These are phyloP conservation scores for Leptographium radiaticola DNA, from an alignment of 2,329 filamentous ascomycete species.

Conservation along the genomic window DNA sequence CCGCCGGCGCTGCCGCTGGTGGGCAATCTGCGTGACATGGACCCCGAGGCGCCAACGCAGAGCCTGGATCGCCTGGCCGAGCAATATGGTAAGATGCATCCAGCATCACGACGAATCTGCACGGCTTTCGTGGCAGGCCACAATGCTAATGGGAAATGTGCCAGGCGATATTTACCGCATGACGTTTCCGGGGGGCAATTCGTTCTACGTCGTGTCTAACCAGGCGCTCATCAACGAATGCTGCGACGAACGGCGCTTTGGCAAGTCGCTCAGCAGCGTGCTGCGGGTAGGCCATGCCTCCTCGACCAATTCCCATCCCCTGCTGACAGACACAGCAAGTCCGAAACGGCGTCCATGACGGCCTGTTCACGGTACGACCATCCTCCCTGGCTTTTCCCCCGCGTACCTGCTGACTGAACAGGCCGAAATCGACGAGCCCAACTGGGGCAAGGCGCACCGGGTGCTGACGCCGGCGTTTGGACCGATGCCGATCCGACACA, in stretches of 20 bases:
- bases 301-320: background rate
- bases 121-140: no score
- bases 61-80: constrained; percentile 46
- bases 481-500: constrained; percentile 50
- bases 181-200: constrained; percentile 28
- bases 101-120: background rate
- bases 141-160: background rate
- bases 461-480: constrained; percentile 57
- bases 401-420: constrained; percentile 6
- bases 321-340: constrained; percentile 27
- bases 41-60: constrained; percentile 40
- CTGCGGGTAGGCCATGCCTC: constrained; percentile 23
- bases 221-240: constrained; percentile 41
- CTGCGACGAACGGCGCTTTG: constrained; percentile 54
- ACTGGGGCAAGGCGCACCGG: constrained; percentile 56
- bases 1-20: constrained; percentile 51
- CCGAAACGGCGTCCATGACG: constrained; percentile 47
- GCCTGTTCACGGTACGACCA: constrained; percentile 48
- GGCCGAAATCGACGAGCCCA: constrained; percentile 34
- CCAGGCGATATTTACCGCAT: constrained; percentile 49
- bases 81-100: constrained; percentile 43
- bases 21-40: constrained; percentile 52
- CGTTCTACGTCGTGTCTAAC: constrained; percentile 15
- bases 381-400: no score
- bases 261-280: constrained; percentile 38